A percentile compares a stretch with the other conserved stretches of the same genome.
Conservation (phyloP, 176 grass and related monocot genomes). For the Pontederia paniculata region DNA sequence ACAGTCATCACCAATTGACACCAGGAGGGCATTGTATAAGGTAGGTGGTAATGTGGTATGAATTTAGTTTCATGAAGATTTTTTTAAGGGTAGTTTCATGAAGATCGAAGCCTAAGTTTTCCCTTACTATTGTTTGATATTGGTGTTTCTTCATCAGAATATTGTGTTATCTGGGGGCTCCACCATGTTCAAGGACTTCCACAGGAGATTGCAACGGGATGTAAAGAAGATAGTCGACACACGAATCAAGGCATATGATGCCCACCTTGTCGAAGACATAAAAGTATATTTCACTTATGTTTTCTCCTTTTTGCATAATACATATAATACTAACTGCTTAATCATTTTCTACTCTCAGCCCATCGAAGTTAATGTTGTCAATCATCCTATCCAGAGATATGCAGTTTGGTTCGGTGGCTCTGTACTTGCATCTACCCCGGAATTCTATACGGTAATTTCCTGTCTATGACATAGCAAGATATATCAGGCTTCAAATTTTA, state of each 20-base stretch:
- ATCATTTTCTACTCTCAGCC: conserved; percentile 56
- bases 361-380: conserved; percentile 91
- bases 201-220: conserved; percentile 91
- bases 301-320: conserved; percentile 14
- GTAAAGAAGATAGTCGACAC: conserved; percentile 96
- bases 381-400: conserved; percentile 91
- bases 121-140: not conserved
- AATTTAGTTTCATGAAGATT: not conserved
- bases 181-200: conserved; percentile 99
- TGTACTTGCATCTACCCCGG: conserved; percentile 88
- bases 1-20: conserved; percentile 96
- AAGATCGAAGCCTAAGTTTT: conserved; percentile 3
- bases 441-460: conserved; percentile 82
- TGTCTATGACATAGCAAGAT: no score
- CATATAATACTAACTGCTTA: conserved; percentile 2
- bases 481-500: no score
- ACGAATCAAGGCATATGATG: conserved; percentile 44
- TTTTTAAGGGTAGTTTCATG: not conserved
- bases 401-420: conserved; percentile 99
- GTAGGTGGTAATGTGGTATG: no score
- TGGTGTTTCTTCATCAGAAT: conserved; percentile 47
- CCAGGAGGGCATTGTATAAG: conserved; percentile 91
- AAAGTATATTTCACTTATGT: conserved; percentile 41
- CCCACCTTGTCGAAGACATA: conserved; percentile 38
- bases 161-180: conserved; percentile 93